Conservation (phyloP, 345 rosid species). For the Eucalyptus albens region DNA sequence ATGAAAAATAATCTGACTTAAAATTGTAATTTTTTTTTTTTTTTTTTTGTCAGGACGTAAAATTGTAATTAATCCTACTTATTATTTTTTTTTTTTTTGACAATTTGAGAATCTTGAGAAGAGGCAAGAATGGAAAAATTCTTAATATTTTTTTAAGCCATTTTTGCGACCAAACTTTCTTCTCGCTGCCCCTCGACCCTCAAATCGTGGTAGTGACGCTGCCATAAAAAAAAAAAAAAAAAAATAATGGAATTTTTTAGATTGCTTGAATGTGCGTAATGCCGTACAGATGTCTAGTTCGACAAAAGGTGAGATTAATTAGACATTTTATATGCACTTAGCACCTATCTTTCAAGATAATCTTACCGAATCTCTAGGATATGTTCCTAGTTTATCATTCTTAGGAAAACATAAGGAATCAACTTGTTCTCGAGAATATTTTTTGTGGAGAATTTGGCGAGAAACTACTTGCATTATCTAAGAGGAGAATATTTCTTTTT, state of each 20-base stretch:
- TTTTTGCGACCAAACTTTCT: not conserved
- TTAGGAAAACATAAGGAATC: not conserved
- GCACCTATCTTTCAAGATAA: not conserved
- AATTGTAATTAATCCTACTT: not conserved
- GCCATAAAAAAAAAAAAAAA: not conserved
- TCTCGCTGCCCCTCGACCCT: not conserved
- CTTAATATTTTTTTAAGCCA: not conserved
- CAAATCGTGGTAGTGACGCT: not conserved
- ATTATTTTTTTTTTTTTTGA: too few species aligned
- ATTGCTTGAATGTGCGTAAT: not conserved
- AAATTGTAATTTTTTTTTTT: not conserved
- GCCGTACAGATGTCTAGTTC: not conserved
- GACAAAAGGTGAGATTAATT: not conserved
- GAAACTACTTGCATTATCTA: not conserved
- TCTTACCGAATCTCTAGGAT: not conserved
- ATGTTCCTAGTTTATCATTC: not conserved
- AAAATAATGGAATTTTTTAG: not conserved
- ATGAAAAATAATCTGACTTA: not conserved
- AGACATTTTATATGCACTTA: not conserved
- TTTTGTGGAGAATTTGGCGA: not conserved
- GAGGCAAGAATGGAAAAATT: not conserved
- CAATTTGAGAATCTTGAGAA: not conserved
- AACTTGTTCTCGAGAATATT: accelerated
- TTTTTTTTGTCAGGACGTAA: too few species aligned
- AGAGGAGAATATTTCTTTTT: not conserved